Base-by-base conservation (phyloP, 345 rosid species). In the Rhizophora mangle region DNA sequence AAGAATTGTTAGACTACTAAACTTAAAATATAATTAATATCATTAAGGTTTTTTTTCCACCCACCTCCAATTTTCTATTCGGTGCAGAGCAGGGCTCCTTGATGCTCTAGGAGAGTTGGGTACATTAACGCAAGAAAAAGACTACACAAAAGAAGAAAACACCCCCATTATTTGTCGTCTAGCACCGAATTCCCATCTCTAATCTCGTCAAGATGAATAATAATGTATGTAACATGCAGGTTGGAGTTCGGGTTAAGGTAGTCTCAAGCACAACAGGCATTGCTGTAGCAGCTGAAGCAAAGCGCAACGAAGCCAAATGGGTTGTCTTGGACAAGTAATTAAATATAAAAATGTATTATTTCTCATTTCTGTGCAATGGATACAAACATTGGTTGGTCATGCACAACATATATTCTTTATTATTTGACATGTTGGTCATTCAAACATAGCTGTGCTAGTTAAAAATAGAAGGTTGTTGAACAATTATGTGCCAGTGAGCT, bases 311-410 rank as follows among this genome's bases (percentile, higher is more conserved):
- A 63, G 86, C 89, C 88, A 85, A 78, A 82, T 89, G 95, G 95
- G 87, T 89, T 81, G 68, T 89, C 78, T 75, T 89, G 91, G 89
- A 89, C 89, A 89, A 86, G 95, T 89, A 89, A 89, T 83, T 83
- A 74, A 70, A 66, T 80, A 70, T 71, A 78, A 73, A 76, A 79
- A 73, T 65, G 91, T 86, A 82, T 80, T 89, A 72, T 81, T 85
- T 81, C 84, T 81, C 76, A 64, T 82, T 82, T 84, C 87, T 71
- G 54, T 75, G 58, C 78, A 72, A 66, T 70, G 66, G 59, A 59
- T 68, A 70, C 26, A 24, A 19, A 60, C 71, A 61, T 66, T 60
- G 65, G 70, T 68, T 72, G 74, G 78, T 65, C 49, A 15, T 19
- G 60, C 11, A 24, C 47, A 21, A 21, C 60, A 7, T 22, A 6